These are phyloP conservation scores for Zea mays DNA, from an alignment of 176 grass and related monocot species.

Conservation along the genomic window Zm-B73-REFERENCE-NAM-5.0 NC_050102.1:165872501-165873000, in stretches of 20 bases:
- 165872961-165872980: constrained; percentile 29
- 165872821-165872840: background rate
- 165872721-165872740: constrained; percentile 22
- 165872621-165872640: background rate
- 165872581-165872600: constrained; percentile 1
- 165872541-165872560: background rate
- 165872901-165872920: constrained; percentile 1
- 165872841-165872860: background rate
- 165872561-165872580: background rate
- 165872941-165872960: constrained; percentile 27
- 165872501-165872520: background rate
- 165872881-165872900: background rate
- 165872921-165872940: background rate
- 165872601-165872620: constrained; percentile 7
- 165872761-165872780: constrained; percentile 20
- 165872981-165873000: constrained; percentile 14
- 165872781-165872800: background rate
- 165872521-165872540: background rate
- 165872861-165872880: background rate
- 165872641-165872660: background rate
- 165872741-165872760: background rate
- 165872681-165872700: background rate
- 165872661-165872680: constrained; percentile 1
- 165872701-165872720: constrained; percentile 16
- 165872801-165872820: constrained; percentile 9